Percentiles rank a stretch among this genome's conserved stretches.
Evolutionary conservation across 148 eudicot genomes (phyloP).

Genomic region (Spergularia marina): DNA sequence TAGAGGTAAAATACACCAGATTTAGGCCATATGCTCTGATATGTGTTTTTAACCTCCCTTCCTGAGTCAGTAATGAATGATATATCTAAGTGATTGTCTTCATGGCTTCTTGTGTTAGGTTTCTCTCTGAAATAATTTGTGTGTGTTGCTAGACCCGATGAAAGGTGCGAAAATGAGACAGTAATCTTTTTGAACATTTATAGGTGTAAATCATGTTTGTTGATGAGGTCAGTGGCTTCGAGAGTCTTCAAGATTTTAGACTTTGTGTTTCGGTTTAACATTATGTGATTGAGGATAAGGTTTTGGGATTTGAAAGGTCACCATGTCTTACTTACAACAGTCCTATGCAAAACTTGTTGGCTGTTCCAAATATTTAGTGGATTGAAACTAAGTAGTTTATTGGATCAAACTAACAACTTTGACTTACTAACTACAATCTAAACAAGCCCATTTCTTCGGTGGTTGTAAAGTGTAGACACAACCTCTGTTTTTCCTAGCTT

Average conservation of each 20-base stretch:
- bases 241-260: background rate
- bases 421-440: too few relatives aligned
- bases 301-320: too few relatives aligned
- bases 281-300: too few relatives aligned
- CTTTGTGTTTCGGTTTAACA: too few relatives aligned
- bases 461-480: too few relatives aligned
- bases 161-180: background rate
- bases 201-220: background rate
- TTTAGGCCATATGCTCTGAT: background rate
- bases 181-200: background rate
- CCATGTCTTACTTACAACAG: too few relatives aligned
- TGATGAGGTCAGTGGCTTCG: background rate
- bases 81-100: background rate
- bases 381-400: too few relatives aligned
- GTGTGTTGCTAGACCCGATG: background rate
- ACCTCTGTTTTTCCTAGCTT: too few relatives aligned
- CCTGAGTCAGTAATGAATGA: background rate
- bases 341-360: too few relatives aligned
- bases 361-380: too few relatives aligned
- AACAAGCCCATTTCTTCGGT: too few relatives aligned
- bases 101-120: background rate
- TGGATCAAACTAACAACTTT: too few relatives aligned
- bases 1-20: constrained; percentile 52
- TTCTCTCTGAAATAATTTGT: background rate
- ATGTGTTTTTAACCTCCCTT: background rate